Percentiles rank a stretch among this genome's conserved stretches.
These are phyloP conservation scores for Colletotrichum costaricense DNA, from an alignment of 2,329 filamentous ascomycete genomes.

Conservation along the genomic window DNA sequence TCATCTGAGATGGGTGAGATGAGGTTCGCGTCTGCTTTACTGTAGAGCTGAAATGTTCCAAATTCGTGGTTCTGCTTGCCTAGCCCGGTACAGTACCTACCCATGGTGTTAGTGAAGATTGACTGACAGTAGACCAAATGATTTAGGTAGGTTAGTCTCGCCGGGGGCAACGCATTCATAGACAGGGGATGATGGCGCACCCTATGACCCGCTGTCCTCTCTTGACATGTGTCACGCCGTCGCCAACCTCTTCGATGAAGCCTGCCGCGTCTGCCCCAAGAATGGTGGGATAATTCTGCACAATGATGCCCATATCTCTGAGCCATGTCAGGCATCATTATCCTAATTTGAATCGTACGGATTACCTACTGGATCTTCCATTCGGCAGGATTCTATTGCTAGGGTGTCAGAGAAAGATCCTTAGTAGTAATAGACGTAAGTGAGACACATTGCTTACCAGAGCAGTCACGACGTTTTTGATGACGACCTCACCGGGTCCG, in stretches of 20 bases:
- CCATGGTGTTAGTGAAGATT: neutral
- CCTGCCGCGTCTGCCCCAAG: conserved; percentile 39
- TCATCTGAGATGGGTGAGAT: neutral
- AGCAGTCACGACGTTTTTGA: conserved; percentile 35
- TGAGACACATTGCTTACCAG: conserved; percentile 31
- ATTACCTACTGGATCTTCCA: conserved; percentile 10
- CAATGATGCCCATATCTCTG: neutral
- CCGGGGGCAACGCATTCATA: neutral
- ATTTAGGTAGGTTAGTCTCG: neutral
- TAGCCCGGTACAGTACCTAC: conserved; percentile 6
- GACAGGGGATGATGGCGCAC: neutral
- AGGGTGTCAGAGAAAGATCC: neutral
- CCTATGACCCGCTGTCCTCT: conserved; percentile 40
- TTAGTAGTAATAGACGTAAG: fast-evolving
- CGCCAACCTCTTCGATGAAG: conserved; percentile 38
- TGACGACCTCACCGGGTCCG: conserved; percentile 36
- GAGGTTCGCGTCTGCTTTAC: conserved; percentile 2
- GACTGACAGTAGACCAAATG: neutral
- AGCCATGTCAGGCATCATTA: neutral
- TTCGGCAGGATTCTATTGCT: neutral
- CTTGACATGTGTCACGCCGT: conserved; percentile 37
- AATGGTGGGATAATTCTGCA: conserved; percentile 20
- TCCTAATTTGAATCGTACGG: too few relatives aligned
- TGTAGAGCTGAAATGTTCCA: conserved; percentile 22
- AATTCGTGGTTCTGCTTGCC: conserved; percentile 5